A percentile compares a stretch with the other conserved stretches of the same genome.
phyloP scores from a whole-genome alignment of 768 basidiomycete genomes.

The Crassisporium funariophilum region DNA sequence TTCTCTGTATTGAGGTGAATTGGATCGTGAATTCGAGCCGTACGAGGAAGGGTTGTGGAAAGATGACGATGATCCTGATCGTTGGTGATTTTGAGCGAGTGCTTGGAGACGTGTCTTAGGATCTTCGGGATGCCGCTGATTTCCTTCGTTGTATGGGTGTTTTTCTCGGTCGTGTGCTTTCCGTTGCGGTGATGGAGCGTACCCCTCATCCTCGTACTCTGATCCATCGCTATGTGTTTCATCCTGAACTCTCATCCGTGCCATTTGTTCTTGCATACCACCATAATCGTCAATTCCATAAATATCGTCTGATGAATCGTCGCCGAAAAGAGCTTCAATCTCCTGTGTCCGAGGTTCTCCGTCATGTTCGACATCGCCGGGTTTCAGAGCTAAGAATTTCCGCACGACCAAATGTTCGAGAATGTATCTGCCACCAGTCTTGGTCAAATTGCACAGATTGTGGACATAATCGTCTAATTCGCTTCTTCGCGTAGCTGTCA shows the following conservation, averaged over 20 bases:
- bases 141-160: conserved; percentile 41
- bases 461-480: conserved; percentile 91
- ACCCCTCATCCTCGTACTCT: conserved; percentile 65
- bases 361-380: conserved; percentile 81
- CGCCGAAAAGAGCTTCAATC: conserved; percentile 54
- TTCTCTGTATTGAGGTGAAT: conserved; percentile 35
- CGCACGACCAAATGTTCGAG: conserved; percentile 80
- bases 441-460: conserved; percentile 73
- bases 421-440: conserved; percentile 72
- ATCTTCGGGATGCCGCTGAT: conserved; percentile 42
- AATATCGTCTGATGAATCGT: conserved; percentile 38
- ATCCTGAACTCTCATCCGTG: conserved; percentile 48
- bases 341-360: conserved; percentile 60
- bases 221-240: conserved; percentile 62
- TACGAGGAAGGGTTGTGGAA: conserved; percentile 42
- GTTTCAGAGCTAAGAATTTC: conserved; percentile 79
- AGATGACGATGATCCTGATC: conserved; percentile 52
- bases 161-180: conserved; percentile 35
- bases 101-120: conserved; percentile 42
- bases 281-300: conserved; percentile 35
- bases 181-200: conserved; percentile 45
- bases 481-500: conserved; percentile 76
- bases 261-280: conserved; percentile 55
- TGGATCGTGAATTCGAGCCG: conserved; percentile 44
- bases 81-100: conserved; percentile 51